Evolutionary conservation across 208 protist genomes (phyloP), one percentile per base, ranked within the genome.

Genomic region (Eutreptiella sp.): DNA sequence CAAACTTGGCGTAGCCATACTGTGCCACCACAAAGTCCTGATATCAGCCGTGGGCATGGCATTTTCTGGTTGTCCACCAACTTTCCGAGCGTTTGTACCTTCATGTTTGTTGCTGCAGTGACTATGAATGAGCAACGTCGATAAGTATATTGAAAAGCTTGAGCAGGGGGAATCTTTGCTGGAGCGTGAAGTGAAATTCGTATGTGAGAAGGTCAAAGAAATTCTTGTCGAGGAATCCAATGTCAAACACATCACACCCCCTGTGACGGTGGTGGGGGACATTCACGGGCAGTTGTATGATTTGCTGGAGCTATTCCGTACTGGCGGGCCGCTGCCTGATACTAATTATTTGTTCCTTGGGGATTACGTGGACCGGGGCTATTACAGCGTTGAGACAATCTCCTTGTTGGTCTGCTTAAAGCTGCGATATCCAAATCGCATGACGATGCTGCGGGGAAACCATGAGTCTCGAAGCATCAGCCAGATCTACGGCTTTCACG

Each of bases 321-420:
- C 85, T 14, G 83, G 66, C 1, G 83, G 84, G 9, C 66, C 70
- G 47, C 65, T 79, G 27, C 66, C 57, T 36, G 69, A 83, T 23
- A 97, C 85, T 2, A 94, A 97, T 57, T 98, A 96, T 62, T 68
- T 98, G 0, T 99, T 99, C 63, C 80, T 98, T 63, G 93, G 96
- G 14, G 96, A 99, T 73, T 99, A 97, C 61, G 93, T 96, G 1
- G 96, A 98, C 65, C 75, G 94, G 41, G 95, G 95, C 34, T 93
- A 87, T 73, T 96, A 97, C 68, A 87, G 79, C 1, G 74, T 97
- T 19, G 97, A 99, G 65, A 95, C 88, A n/a, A 74, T 98, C 33
- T 80, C 95, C 0, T 72, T 98, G 29, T 74, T 99, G 0, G 73
- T 98, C 4, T 83, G 88, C 9, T 82, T 95, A 0, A 99, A 99